Evolutionary conservation across 2,329 filamentous ascomycete species (phyloP), one percentile per base, ranked within the genome.

Genomic region (Fusarium tjaetaba): DNA sequence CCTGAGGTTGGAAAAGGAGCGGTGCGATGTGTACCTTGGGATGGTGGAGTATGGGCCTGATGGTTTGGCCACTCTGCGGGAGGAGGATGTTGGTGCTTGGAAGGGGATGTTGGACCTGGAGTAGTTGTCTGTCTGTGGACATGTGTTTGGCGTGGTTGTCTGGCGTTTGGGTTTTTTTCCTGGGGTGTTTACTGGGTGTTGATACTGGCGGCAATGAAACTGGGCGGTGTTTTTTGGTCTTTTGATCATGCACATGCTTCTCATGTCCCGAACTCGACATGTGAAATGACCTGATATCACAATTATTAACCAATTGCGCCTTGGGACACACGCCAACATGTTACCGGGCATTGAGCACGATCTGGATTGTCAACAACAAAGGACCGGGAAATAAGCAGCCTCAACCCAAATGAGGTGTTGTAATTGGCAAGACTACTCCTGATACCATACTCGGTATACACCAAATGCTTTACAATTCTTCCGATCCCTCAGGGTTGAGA

Each of bases 391-490:
- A 15, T 18, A 0, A 30, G 18, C 11, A 7, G 18, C 11, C 22
- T 22, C n/a, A 22, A 15, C 3, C 8, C 4, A 48, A 22, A 30
- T 15, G 2, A 10, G 11, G 8, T 28, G 1, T 3, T 28, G 14
- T 4, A 46, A 46, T 7, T 28, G 26, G 18, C 0, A 10, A 14
- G 26, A 1, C 7, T 16, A 30, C 20, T 15, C 5, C 28, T 13
- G 28, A 4, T 1, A 4, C 28, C 6, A 13, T 0, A 2, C 7
- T 13, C 4, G 18, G 14, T 18, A 34, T 32, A 10, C 6, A 13
- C 2, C 4, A 18, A 24, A 10, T 24, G 15, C 3, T 34, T 24
- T 10, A 22, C 11, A 10, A n/a, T 9, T 18, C 4, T 34, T 18
- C 22, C 5, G 15, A 51, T 4, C 0, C 48, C 7, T 11, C 34